These are phyloP conservation scores for Ganoderma multipileum DNA, from an alignment of 1,284 basidiomycete species.

Conservation along the genomic window DNA sequence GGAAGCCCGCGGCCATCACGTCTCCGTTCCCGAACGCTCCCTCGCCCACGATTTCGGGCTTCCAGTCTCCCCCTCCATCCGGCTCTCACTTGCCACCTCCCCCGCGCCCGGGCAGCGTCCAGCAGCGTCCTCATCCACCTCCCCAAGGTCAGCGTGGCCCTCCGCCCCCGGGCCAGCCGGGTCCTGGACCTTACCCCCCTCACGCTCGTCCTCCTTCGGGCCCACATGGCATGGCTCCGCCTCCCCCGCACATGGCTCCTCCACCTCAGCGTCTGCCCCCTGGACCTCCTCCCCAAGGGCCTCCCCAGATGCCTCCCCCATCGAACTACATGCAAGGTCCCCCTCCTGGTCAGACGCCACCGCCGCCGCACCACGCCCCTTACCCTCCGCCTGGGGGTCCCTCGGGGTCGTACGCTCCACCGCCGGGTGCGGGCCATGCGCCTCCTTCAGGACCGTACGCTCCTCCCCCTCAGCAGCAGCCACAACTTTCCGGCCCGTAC, in stretches of 20 bases:
- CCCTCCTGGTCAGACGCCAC: slow-evolving; percentile 32
- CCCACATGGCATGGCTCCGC: slow-evolving; percentile 43
- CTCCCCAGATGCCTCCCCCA: slow-evolving; percentile 10
- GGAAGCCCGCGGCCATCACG: slow-evolving; percentile 78
- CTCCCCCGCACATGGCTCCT: slow-evolving; percentile 38
- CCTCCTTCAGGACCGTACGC: slow-evolving; percentile 28
- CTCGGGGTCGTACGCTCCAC: slow-evolving; percentile 43
- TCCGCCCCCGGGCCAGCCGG: slow-evolving; percentile 35
- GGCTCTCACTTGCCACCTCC: slow-evolving; percentile 58
- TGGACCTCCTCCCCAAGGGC: slow-evolving; percentile 24
- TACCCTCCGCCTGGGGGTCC: slow-evolving; percentile 40
- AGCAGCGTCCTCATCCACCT: slow-evolving; percentile 51
- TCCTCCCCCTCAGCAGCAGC: slow-evolving; percentile 20
- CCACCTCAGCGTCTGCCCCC: slow-evolving; percentile 50
- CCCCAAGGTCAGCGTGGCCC: slow-evolving; percentile 49
- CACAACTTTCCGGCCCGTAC: slow-evolving; percentile 24
- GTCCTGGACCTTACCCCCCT: slow-evolving; percentile 44
- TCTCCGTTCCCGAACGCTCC: slow-evolving; percentile 87
- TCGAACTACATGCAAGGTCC: slow-evolving; percentile 9
- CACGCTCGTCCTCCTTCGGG: slow-evolving; percentile 47
- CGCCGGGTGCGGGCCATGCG: slow-evolving; percentile 33
- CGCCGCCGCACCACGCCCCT: slow-evolving; percentile 42
- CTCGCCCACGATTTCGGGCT: slow-evolving; percentile 55
- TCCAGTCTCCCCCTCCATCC: slow-evolving; percentile 48
- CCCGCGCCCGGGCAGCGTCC: slow-evolving; percentile 67